Conservation (phyloP, 2,329 filamentous ascomycete genomes). For the Trichoderma breve region DNA sequence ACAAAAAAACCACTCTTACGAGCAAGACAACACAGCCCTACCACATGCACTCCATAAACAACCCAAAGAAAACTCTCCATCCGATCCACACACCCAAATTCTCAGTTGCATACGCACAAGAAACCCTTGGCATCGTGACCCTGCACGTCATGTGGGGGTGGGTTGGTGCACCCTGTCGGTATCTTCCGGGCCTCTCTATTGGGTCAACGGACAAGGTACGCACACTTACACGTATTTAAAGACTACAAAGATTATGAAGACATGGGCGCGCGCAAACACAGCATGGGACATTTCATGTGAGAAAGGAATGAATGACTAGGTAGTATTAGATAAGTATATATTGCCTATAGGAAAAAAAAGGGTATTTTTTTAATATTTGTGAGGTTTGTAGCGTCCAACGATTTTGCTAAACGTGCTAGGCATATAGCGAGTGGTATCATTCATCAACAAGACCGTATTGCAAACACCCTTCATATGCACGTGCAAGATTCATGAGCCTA, state of each 20-base stretch:
- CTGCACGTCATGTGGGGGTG: not conserved
- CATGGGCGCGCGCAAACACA: not conserved
- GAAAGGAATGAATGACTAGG: conserved; percentile 14
- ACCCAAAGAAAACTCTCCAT: not conserved
- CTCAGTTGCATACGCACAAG: not conserved
- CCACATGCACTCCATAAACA: not conserved
- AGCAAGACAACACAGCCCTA: not conserved
- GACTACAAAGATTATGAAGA: not conserved
- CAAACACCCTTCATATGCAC: conserved; percentile 17
- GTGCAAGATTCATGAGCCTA: conserved; percentile 3
- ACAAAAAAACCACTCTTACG: not conserved
- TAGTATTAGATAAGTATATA: conserved; percentile 17
- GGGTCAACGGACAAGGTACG: not conserved
- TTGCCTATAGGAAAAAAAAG: conserved; percentile 2
- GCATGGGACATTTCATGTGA: not conserved
- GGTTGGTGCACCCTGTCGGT: not conserved
- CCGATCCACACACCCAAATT: not conserved
- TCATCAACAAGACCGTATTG: conserved; percentile 3
- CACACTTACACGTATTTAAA: not conserved
- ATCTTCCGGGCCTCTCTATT: conserved; percentile 10
- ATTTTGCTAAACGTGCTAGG: conserved; percentile 11
- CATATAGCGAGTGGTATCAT: conserved; percentile 16
- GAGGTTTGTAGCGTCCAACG: not conserved
- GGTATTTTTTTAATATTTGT: not conserved
- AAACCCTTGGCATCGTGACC: conserved; percentile 7